phyloP scores from a whole-genome alignment of 2,329 filamentous ascomycete species.

The Akanthomyces dipterigenus region DNA sequence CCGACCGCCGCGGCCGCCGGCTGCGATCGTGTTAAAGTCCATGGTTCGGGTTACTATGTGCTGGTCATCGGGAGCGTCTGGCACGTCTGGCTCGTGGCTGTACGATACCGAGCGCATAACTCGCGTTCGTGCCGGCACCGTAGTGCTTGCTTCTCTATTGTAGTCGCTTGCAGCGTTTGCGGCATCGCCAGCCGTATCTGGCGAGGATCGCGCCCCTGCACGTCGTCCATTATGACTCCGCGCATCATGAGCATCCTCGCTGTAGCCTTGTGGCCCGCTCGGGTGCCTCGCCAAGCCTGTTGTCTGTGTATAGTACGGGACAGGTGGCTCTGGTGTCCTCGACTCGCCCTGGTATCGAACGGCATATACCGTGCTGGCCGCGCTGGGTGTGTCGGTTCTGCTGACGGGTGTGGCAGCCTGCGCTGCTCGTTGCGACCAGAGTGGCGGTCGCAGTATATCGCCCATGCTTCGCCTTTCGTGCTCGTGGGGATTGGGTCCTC shows the following conservation, averaged over 20 bases:
- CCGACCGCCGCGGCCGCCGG: not conserved
- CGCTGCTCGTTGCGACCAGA: conserved; percentile 50
- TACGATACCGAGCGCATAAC: conserved; percentile 10
- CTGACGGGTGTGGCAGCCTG: conserved; percentile 51
- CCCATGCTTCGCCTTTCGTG: conserved; percentile 23
- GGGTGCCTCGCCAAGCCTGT: not conserved
- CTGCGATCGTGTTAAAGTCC: not conserved
- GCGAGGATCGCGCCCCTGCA: not conserved
- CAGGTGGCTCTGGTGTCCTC: conserved; percentile 38
- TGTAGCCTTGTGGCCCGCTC: conserved; percentile 9
- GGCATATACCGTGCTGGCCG: conserved; percentile 57
- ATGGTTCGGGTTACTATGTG: not conserved
- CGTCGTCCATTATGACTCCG: not conserved
- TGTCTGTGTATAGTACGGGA: not conserved
- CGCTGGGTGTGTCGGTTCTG: conserved; percentile 56
- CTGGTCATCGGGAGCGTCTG: not conserved
- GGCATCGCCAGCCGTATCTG: not conserved
- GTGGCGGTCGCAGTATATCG: conserved; percentile 39
- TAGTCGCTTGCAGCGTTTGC: not conserved
- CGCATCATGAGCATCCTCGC: not conserved
- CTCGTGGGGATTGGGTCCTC: conserved; percentile 16
- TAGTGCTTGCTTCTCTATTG: not conserved
- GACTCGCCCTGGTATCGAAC: conserved; percentile 54
- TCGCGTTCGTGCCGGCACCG: not conserved
- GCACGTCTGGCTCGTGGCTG: not conserved